A percentile compares a stretch with the other conserved stretches of the same genome.
phyloP scores from a whole-genome alignment of 129 eudicot species.

The Kitagawia praeruptora region DNA sequence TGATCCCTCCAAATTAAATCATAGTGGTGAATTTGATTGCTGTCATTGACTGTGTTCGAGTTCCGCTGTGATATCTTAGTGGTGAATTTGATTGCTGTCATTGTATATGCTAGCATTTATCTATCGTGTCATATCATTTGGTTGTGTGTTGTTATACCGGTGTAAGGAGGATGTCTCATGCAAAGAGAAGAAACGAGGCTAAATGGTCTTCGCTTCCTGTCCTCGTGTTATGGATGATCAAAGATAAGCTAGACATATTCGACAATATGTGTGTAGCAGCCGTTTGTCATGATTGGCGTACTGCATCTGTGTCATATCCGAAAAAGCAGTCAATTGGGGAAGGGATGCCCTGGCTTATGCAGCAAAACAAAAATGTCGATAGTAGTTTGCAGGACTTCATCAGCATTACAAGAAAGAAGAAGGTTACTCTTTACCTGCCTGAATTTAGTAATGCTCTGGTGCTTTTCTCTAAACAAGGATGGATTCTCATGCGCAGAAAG shows the following conservation, averaged over 20 bases:
- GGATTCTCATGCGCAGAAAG: slow-evolving; percentile 4
- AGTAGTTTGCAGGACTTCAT: slow-evolving; percentile 4
- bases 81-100: not conserved
- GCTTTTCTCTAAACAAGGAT: slow-evolving; percentile 6
- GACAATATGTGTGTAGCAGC: slow-evolving; percentile 1
- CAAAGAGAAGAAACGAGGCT: not conserved
- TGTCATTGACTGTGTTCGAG: no score
- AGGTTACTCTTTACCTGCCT: slow-evolving; percentile 3
- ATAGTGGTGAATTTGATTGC: no score
- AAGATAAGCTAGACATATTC: slow-evolving; percentile 6
- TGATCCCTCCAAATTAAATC: no score
- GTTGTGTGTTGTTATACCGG: not conserved
- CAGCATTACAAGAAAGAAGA: slow-evolving; percentile 7
- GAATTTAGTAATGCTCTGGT: not conserved
- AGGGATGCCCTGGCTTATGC: slow-evolving; percentile 6
- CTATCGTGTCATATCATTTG: no score
- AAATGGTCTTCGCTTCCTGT: not conserved
- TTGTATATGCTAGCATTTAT: not conserved
- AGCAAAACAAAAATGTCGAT: not conserved
- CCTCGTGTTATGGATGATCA: slow-evolving; percentile 5
- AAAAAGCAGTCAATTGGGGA: slow-evolving; percentile 6
- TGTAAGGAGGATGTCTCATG: not conserved
- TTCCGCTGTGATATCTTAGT: not conserved
- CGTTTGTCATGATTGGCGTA: not conserved
- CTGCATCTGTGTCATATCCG: slow-evolving; percentile 1